Conservation (phyloP, 1,284 basidiomycete species). For the Abortiporus biennis region DNA sequence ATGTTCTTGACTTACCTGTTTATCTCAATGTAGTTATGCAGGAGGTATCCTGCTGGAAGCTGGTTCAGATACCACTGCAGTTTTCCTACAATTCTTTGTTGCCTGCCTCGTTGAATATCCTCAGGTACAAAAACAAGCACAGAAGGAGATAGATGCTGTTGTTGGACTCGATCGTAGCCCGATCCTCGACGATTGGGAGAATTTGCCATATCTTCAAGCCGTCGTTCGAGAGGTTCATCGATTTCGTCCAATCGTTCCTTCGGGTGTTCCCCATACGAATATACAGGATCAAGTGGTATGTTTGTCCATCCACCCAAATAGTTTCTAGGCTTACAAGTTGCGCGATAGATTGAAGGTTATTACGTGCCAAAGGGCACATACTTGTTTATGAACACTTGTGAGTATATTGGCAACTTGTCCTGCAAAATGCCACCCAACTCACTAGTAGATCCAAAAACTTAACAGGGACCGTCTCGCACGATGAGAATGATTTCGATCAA, state of each 20-base stretch:
- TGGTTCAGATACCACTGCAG: slow-evolving; percentile 22
- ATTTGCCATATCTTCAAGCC: slow-evolving; percentile 28
- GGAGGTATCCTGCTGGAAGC: slow-evolving; percentile 15
- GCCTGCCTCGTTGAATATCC: slow-evolving; percentile 23
- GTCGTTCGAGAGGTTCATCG: slow-evolving; percentile 27
- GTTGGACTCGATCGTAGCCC: slow-evolving; percentile 28
- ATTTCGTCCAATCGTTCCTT: slow-evolving; percentile 12
- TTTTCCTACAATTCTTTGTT: slow-evolving; percentile 22
- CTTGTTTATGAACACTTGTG: slow-evolving; percentile 17
- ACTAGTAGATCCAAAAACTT: neutral
- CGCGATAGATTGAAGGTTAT: neutral
- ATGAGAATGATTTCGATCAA: slow-evolving; percentile 11
- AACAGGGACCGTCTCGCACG: slow-evolving; percentile 15
- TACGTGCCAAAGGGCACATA: slow-evolving; percentile 14
- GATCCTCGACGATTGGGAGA: slow-evolving; percentile 22
- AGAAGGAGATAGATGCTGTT: slow-evolving; percentile 29
- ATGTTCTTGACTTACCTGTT: neutral
- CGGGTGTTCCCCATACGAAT: slow-evolving; percentile 14
- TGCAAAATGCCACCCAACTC: neutral
- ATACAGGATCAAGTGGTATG: neutral
- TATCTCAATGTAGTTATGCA: neutral
- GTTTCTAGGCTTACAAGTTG: neutral
- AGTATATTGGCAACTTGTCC: neutral
- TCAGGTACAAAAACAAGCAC: slow-evolving; percentile 24
- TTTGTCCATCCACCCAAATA: neutral